Base-by-base conservation (phyloP, 306 rosid genomes). In the Prunus salicina region DNA sequence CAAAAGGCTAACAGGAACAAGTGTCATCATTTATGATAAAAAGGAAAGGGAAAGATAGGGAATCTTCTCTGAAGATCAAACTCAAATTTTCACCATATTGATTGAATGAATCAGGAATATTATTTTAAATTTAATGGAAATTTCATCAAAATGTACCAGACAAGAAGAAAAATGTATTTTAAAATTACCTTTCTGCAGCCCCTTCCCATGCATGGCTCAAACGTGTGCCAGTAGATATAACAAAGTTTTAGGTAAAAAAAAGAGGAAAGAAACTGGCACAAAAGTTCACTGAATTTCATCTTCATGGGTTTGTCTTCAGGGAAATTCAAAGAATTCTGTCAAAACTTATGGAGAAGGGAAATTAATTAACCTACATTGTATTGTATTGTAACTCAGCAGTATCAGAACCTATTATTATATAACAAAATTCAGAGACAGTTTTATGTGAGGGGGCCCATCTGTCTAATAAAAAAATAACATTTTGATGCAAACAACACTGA, bases 11-110 rank as follows among this genome's bases (percentile, higher is more conserved):
- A 84, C 85, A 83, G 80, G 87, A 88, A 83, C 85, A 90, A 85
- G 85, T 88, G 86, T 91, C 92, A 88, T 93, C 89, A 91, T 91
- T 87, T 81, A 83, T 86, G 87, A 82, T 88, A 79, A 82, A 86
- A 93, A 80, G 89, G 88, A 86, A 88, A 88, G 79, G 88, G 86
- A 84, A 83, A 87, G 78, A 38, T 69, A 64, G 30, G 85, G 98
- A 94, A 94, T 87, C 97, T 94, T 94, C 94, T 85, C 89, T 91
- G 87, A 84, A 72, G 78, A 82, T 34, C 50, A 2, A 68, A 68
- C 79, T 72, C 74, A 25, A 50, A 53, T 20, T 79, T 82, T 76
- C 82, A 80, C 76, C 71, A 73, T 82, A 38, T 84, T 72, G 38
- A 82, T 79, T 82, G 78, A 78, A 90, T 72, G 24, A 77, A 77